These are phyloP conservation scores for Fusarium subglutinans DNA, from an alignment of 2,329 filamentous ascomycete genomes.

Conservation along the genomic window DNA sequence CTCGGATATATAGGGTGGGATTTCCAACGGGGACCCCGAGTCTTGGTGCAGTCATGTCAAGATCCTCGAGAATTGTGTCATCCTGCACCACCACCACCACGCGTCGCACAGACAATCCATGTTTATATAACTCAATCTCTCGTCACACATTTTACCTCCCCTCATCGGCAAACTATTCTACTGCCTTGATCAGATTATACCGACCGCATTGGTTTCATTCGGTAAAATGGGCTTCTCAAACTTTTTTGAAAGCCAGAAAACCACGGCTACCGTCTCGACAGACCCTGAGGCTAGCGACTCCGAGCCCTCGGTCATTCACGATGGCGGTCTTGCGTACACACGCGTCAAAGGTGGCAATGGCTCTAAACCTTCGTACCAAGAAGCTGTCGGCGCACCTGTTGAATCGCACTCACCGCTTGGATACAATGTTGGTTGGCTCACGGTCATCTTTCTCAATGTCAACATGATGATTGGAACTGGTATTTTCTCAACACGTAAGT, in stretches of 20 bases:
- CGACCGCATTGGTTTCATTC: not conserved
- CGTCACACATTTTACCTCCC: not conserved
- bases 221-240: conserved; percentile 15
- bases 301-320: conserved; percentile 25
- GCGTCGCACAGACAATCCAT: not conserved
- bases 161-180: not conserved
- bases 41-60: not conserved
- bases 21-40: not conserved
- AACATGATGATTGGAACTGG: conserved; percentile 72
- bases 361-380: conserved; percentile 63
- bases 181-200: no score
- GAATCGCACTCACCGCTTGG: conserved; percentile 67
- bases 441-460: conserved; percentile 68
- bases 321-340: conserved; percentile 33
- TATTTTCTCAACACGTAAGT: conserved; percentile 61
- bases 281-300: conserved; percentile 27
- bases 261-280: not conserved
- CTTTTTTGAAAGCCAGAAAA: conserved; percentile 16
- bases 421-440: conserved; percentile 64
- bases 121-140: conserved; percentile 8
- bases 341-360: conserved; percentile 57
- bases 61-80: conserved; percentile 13
- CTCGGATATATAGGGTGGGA: not conserved
- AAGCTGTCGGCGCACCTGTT: conserved; percentile 69
- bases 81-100: conserved; percentile 3